These are phyloP conservation scores for Ophiocordyceps australis DNA, from an alignment of 2,329 filamentous ascomycete genomes.

Conservation along the genomic window DNA sequence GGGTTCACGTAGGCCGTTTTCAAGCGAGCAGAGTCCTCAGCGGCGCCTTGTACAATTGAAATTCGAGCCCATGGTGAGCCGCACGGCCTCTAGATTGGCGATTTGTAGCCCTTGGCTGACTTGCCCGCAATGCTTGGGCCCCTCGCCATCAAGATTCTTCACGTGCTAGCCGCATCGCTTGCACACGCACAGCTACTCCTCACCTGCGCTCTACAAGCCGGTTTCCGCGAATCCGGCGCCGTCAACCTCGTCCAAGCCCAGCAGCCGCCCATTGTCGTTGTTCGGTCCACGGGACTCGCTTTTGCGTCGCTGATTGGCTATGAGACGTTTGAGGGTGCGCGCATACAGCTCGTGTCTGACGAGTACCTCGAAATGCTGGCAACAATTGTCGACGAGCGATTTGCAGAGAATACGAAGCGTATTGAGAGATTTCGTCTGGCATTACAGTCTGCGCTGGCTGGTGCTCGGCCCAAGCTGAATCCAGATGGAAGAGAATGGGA, in stretches of 20 bases:
- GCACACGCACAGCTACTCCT: conserved; percentile 60
- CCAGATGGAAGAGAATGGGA: conserved; percentile 32
- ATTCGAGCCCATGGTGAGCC: conserved; percentile 80
- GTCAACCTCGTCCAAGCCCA: conserved; percentile 39
- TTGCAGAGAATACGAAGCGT: conserved; percentile 48
- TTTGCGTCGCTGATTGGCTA: conserved; percentile 68
- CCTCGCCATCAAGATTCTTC: conserved; percentile 52
- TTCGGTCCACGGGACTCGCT: conserved; percentile 66
- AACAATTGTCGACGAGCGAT: conserved; percentile 55
- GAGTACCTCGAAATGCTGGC: conserved; percentile 51
- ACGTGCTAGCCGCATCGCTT: conserved; percentile 62
- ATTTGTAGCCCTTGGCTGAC: background rate
- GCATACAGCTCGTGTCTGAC: conserved; percentile 37
- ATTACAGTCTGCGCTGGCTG: conserved; percentile 18
- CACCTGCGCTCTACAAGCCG: conserved; percentile 57
- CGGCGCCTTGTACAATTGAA: conserved; percentile 60
- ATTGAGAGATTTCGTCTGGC: conserved; percentile 44
- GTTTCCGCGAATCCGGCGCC: conserved; percentile 81
- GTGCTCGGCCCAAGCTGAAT: conserved; percentile 8
- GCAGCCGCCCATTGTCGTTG: conserved; percentile 56
- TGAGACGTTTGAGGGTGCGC: conserved; percentile 15
- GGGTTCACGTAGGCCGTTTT: conserved; percentile 7
- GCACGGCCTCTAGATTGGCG: background rate
- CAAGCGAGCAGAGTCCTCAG: too few relatives aligned
- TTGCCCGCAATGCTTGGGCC: background rate